Percentiles rank a stretch among this genome's conserved stretches.
These are phyloP conservation scores for Eruca vesicaria DNA, from an alignment of 441 rosid species.

Conservation along the genomic window DNA sequence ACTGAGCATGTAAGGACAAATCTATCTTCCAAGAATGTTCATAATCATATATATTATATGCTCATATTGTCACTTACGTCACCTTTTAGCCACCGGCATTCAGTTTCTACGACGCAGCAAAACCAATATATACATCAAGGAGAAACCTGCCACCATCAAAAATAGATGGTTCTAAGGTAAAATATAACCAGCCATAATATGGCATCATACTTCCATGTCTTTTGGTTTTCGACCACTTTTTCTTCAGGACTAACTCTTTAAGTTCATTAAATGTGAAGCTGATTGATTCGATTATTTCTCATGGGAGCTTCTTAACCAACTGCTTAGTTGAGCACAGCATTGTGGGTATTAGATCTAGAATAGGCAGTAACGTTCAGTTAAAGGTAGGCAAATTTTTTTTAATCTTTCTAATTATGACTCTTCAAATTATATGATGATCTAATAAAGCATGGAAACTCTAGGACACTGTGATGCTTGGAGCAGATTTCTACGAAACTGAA, in stretches of 20 bases:
- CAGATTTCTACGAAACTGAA: conserved; percentile 86
- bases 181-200: conserved; percentile 4
- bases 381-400: conserved; percentile 49
- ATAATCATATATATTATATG: not conserved
- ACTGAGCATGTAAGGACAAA: conserved; percentile 71
- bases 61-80: conserved; percentile 12
- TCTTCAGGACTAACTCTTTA: not conserved
- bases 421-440: conserved; percentile 2
- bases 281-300: conserved; percentile 82
- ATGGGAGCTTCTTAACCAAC: conserved; percentile 76
- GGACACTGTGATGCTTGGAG: conserved; percentile 97
- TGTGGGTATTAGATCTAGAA: conserved; percentile 79
- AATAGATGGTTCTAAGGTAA: conserved; percentile 78
- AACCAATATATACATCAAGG: conserved; percentile 88
- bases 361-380: conserved; percentile 67
- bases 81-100: conserved; percentile 71
- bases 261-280: conserved; percentile 43
- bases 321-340: conserved; percentile 81
- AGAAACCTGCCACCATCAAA: conserved; percentile 87
- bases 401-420: not conserved
- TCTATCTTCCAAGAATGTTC: not conserved
- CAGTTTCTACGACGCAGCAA: conserved; percentile 89
- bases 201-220: not conserved
- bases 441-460: conserved; percentile 32
- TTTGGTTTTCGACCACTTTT: conserved; percentile 3